Base-by-base conservation (phyloP, 1,139 yeast species). In the Nakaseomyces delphensis region DNA sequence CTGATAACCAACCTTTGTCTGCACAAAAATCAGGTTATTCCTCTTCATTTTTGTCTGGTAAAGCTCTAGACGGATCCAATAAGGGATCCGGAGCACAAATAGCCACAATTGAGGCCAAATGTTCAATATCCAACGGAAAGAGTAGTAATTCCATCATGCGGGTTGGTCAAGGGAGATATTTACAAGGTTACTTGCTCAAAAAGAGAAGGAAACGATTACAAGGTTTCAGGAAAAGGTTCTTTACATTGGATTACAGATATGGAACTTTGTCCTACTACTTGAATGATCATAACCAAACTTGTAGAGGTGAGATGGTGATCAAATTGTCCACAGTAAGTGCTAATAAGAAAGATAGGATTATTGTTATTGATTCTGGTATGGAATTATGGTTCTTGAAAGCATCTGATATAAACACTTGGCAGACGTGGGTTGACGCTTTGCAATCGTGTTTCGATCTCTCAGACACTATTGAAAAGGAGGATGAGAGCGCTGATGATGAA, bases 221-320 rank as follows among this genome's bases (percentile, higher is more conserved):
- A 62, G 95, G 95, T 1, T 91, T 82, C 59, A 83, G 83, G 30
- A 81, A 85, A 55, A 70, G 98, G 42, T 86, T 79, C 60, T 91
- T 91, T 59, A 76, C 83, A 0, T 73, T 91, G 48, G 93, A 89
- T 60, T 76, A 79, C 64, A 79, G 79, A 57, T 79, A 83, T 53
- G 94, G 95, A 14, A 77, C 91, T 1, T 71, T 91, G 43, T 83
- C 89, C 33, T 91, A 91, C 63, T 86, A 83, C 57, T 66, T 82
- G 51, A 80, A 83, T 55, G 83, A 81, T 47, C 76, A 77, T 48
- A 70, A 79, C 6, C 71, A 77, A 44, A 77, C 80, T 47, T 73
- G 86, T 47, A 73, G 97, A 45, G 98, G 98, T 42, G 91, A 86
- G 55, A 87, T 91, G 86, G 94, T 94, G 16, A 77, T 91, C 38